Evolutionary conservation across 2,329 filamentous ascomycete species (phyloP).

Genomic region (Neopestalotiopsis sp.): DNA sequence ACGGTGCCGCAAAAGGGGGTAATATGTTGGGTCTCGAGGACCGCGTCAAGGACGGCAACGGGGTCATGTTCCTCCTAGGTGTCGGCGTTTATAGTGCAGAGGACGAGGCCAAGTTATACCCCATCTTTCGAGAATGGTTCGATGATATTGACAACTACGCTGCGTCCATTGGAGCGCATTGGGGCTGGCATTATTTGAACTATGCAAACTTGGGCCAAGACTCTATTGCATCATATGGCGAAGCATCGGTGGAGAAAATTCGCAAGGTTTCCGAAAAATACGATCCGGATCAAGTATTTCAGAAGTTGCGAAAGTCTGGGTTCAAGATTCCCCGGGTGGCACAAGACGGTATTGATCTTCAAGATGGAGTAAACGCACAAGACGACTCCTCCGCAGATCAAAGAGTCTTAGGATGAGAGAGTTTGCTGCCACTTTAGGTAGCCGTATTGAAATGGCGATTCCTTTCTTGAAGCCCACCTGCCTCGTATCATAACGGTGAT

Average conservation of each 20-base stretch:
- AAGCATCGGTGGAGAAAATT: slow-evolving; percentile 35
- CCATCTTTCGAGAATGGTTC: slow-evolving; percentile 33
- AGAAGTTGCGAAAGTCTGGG: slow-evolving; percentile 40
- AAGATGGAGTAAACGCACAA: background rate
- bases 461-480: background rate
- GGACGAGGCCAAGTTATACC: slow-evolving; percentile 31
- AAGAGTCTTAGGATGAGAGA: background rate
- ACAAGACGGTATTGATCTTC: background rate
- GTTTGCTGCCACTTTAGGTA: background rate
- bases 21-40: slow-evolving; percentile 44
- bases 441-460: background rate
- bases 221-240: slow-evolving; percentile 38
- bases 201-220: slow-evolving; percentile 39
- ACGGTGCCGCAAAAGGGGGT: slow-evolving; percentile 41
- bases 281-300: slow-evolving; percentile 41
- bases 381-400: background rate
- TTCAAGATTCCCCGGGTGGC: slow-evolving; percentile 37
- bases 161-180: slow-evolving; percentile 20
- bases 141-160: slow-evolving; percentile 32
- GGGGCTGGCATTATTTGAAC: slow-evolving; percentile 42
- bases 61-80: slow-evolving; percentile 35
- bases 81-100: slow-evolving; percentile 37
- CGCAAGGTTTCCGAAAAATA: slow-evolving; percentile 37
- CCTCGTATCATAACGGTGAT: background rate
- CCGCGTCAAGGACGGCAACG: slow-evolving; percentile 34